Evolutionary conservation across 371 early-diverging fungal species (phyloP).

Genomic region (Rhizopus stolonifer): DNA sequence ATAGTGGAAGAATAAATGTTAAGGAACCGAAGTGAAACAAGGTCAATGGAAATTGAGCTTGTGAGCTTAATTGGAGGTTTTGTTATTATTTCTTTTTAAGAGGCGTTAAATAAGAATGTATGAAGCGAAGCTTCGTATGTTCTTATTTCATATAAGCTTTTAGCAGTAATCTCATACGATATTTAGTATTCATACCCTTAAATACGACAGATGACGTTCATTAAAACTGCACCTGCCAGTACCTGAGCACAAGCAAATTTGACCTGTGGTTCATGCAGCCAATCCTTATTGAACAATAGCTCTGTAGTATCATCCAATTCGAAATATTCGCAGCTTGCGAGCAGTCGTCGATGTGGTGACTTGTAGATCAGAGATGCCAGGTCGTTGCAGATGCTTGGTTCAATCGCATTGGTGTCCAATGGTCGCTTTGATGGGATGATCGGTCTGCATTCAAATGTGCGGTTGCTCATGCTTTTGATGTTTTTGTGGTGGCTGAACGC

Average conservation of each 20-base stretch:
- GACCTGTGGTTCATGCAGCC: conserved; percentile 16
- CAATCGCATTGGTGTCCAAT: not conserved
- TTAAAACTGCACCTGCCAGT: conserved; percentile 16
- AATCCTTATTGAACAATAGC: conserved; percentile 12
- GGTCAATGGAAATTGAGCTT: too few relatives aligned
- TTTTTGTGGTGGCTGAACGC: not conserved
- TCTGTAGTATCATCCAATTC: conserved; percentile 1
- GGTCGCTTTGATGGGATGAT: conserved; percentile 4
- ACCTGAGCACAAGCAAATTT: conserved; percentile 16
- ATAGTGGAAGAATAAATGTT: too few relatives aligned
- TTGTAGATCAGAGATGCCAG: conserved; percentile 1
- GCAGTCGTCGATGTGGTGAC: conserved; percentile 3
- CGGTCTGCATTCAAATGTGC: conserved; percentile 4
- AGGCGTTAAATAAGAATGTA: too few relatives aligned
- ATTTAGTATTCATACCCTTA: too few relatives aligned
- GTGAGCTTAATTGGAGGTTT: too few relatives aligned
- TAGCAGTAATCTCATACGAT: too few relatives aligned
- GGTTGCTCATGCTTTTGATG: conserved; percentile 1
- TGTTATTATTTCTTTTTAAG: too few relatives aligned
- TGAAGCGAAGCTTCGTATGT: too few relatives aligned
- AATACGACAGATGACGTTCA: too few relatives aligned
- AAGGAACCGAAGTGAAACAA: too few relatives aligned
- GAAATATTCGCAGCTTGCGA: not conserved
- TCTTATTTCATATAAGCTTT: too few relatives aligned
- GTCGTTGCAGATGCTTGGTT: not conserved